Conservation (phyloP, 495 filamentous ascomycete species). For the Podospora bellae-mahoneyi region DNA sequence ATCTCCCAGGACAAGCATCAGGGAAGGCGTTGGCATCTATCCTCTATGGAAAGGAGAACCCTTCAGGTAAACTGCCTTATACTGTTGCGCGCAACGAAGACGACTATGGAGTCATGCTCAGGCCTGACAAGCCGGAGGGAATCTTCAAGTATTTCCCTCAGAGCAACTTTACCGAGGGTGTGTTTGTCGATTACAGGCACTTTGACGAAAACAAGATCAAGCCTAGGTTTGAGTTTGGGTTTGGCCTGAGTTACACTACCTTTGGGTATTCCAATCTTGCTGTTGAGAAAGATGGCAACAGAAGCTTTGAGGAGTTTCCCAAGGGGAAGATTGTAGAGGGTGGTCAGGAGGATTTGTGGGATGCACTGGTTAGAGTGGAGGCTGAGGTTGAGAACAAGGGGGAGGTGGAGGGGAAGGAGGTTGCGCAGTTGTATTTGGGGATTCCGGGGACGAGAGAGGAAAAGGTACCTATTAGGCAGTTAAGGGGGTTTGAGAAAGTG, state of each 20-base stretch:
- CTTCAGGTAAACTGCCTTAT: conserved; percentile 67
- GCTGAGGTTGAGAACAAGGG: conserved; percentile 59
- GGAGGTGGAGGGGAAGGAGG: conserved; percentile 45
- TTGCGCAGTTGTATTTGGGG: conserved; percentile 63
- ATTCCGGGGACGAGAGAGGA: conserved; percentile 39
- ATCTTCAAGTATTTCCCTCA: conserved; percentile 49
- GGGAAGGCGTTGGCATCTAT: conserved; percentile 56
- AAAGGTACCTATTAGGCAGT: conserved; percentile 48
- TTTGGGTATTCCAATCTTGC: conserved; percentile 37
- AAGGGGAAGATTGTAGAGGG: conserved; percentile 49
- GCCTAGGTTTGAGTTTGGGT: conserved; percentile 64
- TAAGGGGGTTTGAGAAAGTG: conserved; percentile 67
- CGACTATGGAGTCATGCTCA: conserved; percentile 53
- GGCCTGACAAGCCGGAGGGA: conserved; percentile 35
- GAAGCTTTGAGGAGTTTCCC: conserved; percentile 32
- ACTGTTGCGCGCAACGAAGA: conserved; percentile 61
- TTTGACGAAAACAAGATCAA: conserved; percentile 62
- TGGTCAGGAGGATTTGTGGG: conserved; percentile 58
- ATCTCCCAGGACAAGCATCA: conserved; percentile 60
- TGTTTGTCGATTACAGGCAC: conserved; percentile 64
- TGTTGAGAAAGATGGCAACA: conserved; percentile 27
- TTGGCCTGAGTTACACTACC: conserved; percentile 48
- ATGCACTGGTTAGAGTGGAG: conserved; percentile 50
- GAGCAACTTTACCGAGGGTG: conserved; percentile 61
- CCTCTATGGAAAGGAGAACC: conserved; percentile 57